Conservation (phyloP, 768 basidiomycete species). For the Rhizopogon sp. region DNA sequence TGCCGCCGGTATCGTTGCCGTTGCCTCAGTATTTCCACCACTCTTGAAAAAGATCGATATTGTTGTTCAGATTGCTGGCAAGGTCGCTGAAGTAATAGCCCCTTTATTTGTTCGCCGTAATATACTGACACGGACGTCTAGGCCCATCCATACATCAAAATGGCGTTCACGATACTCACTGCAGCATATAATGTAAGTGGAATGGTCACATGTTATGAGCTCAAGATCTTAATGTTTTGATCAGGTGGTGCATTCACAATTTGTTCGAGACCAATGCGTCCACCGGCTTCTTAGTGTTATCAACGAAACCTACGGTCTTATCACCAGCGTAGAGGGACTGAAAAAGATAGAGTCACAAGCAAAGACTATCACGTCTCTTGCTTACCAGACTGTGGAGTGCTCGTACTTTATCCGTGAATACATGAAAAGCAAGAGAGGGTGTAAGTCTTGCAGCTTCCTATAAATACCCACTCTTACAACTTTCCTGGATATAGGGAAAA, state of each 20-base stretch:
- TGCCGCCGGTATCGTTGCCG: neutral
- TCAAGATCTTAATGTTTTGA: neutral
- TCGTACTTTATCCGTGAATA: conserved; percentile 26
- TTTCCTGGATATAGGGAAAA: neutral
- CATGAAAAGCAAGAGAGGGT: conserved; percentile 12
- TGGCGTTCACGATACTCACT: conserved; percentile 3
- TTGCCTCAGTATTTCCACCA: neutral
- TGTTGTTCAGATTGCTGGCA: neutral
- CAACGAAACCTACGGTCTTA: conserved; percentile 5
- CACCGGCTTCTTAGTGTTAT: conserved; percentile 2
- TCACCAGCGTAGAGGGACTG: conserved; percentile 1
- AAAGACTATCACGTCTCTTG: conserved; percentile 7
- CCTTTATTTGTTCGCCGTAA: neutral
- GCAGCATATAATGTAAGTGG: conserved; percentile 1
- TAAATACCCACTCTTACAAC: neutral
- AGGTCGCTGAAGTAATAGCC: conserved; percentile 1
- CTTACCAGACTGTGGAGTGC: conserved; percentile 23
- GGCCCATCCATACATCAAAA: conserved; percentile 12
- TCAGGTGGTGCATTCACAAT: conserved; percentile 2
- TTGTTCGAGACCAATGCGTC: conserved; percentile 1
- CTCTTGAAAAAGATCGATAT: conserved; percentile 6
- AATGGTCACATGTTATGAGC: too few species aligned
- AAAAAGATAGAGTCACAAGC: conserved; percentile 1
- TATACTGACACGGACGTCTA: neutral
- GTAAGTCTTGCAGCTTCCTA: conserved; percentile 9